Evolutionary conservation across 225 moss, liverwort and hornwort genomes (phyloP), one percentile per base, ranked within the genome.

Genomic region (Pseudoscleropodium purum): DNA sequence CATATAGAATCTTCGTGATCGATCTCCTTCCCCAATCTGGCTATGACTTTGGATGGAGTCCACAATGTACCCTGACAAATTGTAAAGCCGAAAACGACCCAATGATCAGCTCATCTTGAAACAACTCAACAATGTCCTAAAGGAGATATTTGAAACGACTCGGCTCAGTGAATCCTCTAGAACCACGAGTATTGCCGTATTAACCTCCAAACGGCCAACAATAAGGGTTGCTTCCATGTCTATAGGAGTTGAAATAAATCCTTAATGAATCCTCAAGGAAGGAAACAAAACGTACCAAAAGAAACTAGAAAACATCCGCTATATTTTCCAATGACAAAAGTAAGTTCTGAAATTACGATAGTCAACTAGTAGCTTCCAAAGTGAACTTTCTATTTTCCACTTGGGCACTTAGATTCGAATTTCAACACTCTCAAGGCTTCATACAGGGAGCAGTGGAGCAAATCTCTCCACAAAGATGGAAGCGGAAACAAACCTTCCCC

Each of bases 401-500:
- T 69, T 69, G 69, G 13, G n/a, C n/a, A n/a, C 69, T 69, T 13
- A 39, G 2, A 70, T 24, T 24, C 70, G 39, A 70, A 70, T 39
- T n/a, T 39, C 39, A 70, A 70, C 4, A 39, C 39, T 70, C 39
- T 2, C n/a, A 7, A 70, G n/a, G 24, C 70, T 24, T 70, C 39
- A 25, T 70, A 70, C 24, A 70, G 13, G 70, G 70, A 70, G 39
- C 24, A 39, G 24, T 70, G 70, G 70, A 70, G 70, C n/a, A 24
- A 70, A 24, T 24, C 39, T 83, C 89, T 51, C 67, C 39, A 66
- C 39, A 65, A 39, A 45, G 79, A 83, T 45, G 75, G 84, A 81
- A 76, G 68, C 18, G 29, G 69, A 93, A 92, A 83, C 68, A 60
- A 81, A 99, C 99, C 95, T 96, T 76, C 73, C 94, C 96, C 82